Evolutionary conservation across 2,329 filamentous ascomycete genomes (phyloP), one percentile per base, ranked within the genome.

Genomic region (Ophiostoma angusticollis): DNA sequence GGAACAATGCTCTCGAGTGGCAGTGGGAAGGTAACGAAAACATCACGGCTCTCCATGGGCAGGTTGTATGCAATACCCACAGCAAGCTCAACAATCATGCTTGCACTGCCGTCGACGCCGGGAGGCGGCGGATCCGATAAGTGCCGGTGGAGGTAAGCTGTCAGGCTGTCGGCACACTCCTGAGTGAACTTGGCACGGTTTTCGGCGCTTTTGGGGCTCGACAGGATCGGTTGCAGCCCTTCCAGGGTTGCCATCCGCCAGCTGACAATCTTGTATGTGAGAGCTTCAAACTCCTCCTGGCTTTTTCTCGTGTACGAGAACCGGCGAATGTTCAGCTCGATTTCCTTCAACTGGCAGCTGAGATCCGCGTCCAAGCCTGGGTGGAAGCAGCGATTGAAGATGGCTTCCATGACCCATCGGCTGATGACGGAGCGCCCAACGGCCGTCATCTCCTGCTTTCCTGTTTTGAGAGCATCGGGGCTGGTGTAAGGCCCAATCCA

Each of bases 381-480:
- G 54, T 98, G 91, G 62, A 98, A 96, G 59, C 82, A 87, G 39
- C 80, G 79, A 56, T 93, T 79, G 56, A 96, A 93, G 31, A 96
- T 74, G 54, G 93, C 84, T 33, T 94, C 84, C 18, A 89, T 78
- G 6, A 98, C 64, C 85, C 89, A 98, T 44, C 79, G 75, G 21
- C 83, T 83, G 49, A 98, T 86, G 47, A 87, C 77, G 11, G 89
- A 86, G 39, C 89, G 77, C 13, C 91, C 91, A 18, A 93, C 81
- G 5, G 87, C 87, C 6, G 86, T 96, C 91, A 98, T 98, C 59
- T 98, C 91, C 58, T 95, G 87, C 54, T 87, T 93, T 45, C 87
- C 91, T 9, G 80, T 85, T 51, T 79, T 74, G 39, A 93, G 69
- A 1, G 86, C 89, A 51, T 93, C 87, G 37, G 80, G 70, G 57